Evolutionary conservation across 2,329 filamentous ascomycete genomes (phyloP), one percentile per base, ranked within the genome.

Genomic region (Trichoderma asperellum): DNA sequence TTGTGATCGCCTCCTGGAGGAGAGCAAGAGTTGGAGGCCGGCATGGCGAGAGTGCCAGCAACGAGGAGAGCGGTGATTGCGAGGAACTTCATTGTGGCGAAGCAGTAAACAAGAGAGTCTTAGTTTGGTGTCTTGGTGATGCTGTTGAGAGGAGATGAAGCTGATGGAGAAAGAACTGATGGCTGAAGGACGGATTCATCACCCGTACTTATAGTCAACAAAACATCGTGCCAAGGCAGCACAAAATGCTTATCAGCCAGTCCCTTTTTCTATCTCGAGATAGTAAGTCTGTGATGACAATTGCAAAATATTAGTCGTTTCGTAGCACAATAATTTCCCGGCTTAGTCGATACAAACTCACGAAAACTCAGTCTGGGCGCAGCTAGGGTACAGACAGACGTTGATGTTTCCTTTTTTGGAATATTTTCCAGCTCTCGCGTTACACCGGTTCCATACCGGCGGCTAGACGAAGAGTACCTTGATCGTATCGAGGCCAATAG

Each of bases 21-120:
- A 24, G 55, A 14, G 37, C 27, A 64, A 21, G 37, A 58, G n/a
- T 27, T 10, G 6, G 49, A 35, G 35, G 64, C n/a, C 18, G 68
- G 37, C 57, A 58, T 24, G 11, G 67, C 67, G 5, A 66, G n/a
- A 16, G 56, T 29, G 35, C 66, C 52, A 43, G 68, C 37, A 21
- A 57, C 27, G 57, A 71, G 18, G 68, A 71, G 37, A 27, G 70
- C 56, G 37, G 61, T 52, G 49, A 62, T 34, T 18, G 55, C n/a
- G 49, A 71, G 53, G 67, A 66, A 49, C 68, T 71, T 59, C 70
- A 71, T 71, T 18, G 57, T 62, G 61, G 37, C 27, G 27, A 63
- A 35, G 2, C 8, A 12, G 37, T 64, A 18, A 49, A 37, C 7
- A n/a, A 16, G 8, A 8, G 27, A 12, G 2, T 5, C 14, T 16